These are phyloP conservation scores for Podila clonocystis DNA, from an alignment of 192 early-diverging fungal genomes.

Conservation along the genomic window DNA sequence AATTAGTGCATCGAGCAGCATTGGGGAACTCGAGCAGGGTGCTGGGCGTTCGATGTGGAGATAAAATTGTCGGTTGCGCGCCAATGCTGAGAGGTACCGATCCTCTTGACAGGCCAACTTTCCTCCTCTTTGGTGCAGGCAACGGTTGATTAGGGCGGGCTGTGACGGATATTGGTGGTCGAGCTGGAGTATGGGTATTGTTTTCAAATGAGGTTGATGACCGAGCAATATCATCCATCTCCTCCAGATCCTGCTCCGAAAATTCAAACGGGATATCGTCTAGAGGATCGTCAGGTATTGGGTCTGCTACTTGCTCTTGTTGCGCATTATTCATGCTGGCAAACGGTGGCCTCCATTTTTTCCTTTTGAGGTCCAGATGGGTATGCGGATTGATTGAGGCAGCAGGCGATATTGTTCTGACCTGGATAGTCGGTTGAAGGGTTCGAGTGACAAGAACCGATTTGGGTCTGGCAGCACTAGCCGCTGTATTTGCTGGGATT, in stretches of 20 bases:
- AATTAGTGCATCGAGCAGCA: slow-evolving; percentile 44
- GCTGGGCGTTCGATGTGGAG: slow-evolving; percentile 26
- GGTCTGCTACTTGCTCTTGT: too few relatives aligned
- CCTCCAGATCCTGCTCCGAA: background rate
- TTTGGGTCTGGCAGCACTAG: background rate
- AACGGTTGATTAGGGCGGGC: background rate
- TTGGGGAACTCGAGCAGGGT: slow-evolving; percentile 48
- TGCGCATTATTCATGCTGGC: background rate
- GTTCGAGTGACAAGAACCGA: background rate
- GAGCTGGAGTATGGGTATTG: background rate
- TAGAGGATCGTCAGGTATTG: background rate
- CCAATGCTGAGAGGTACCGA: background rate
- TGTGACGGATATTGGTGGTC: background rate
- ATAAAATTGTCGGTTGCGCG: background rate
- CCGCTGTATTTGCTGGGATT: background rate
- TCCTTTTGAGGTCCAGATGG: slow-evolving; percentile 10
- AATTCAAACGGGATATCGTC: slow-evolving; percentile 1
- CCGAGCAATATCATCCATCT: background rate
- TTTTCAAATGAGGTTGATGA: background rate
- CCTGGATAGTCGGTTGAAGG: background rate
- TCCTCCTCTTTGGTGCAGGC: slow-evolving; percentile 23
- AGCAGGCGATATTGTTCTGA: background rate
- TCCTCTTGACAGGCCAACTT: slow-evolving; percentile 31
- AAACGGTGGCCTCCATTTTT: slow-evolving; percentile 39
- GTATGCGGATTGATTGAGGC: background rate